Conservation (phyloP, 2,329 filamentous ascomycete species). For the Xylaria multiplex region DNA sequence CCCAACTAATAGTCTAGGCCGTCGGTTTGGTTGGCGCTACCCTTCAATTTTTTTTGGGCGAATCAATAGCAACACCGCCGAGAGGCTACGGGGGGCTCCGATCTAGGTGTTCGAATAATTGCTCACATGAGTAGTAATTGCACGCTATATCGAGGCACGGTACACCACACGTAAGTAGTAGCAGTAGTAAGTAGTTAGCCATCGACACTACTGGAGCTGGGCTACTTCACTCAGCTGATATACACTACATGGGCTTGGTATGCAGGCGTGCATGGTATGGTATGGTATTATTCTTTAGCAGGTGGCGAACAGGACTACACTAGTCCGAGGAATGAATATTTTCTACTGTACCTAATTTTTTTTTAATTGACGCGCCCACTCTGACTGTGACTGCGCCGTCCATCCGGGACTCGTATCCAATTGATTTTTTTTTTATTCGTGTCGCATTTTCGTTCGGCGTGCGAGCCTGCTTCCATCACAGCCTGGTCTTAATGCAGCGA, state of each 20-base stretch:
- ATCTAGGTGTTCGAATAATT: not conserved
- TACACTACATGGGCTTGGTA: not conserved
- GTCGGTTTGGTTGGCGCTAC: not conserved
- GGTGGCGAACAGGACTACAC: not conserved
- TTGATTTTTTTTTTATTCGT: not conserved
- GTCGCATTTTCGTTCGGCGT: not conserved
- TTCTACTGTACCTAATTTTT: not conserved
- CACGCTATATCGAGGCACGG: too few species aligned
- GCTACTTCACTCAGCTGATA: too few species aligned
- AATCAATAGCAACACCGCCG: not conserved
- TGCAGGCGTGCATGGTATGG: not conserved
- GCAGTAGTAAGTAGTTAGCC: too few species aligned
- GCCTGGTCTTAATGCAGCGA: not conserved
- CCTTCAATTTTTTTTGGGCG: slow-evolving; percentile 1
- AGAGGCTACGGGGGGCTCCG: not conserved
- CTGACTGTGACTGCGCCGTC: not conserved
- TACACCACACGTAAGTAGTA: too few species aligned
- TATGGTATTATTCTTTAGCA: not conserved
- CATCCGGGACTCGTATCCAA: not conserved
- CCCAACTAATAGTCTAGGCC: not conserved
- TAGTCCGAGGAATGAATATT: not conserved
- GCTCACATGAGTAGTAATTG: too few species aligned
- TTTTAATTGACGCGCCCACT: not conserved
- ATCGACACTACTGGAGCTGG: too few species aligned
- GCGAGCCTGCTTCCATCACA: not conserved